Conservation (phyloP, 805 yeast species). For the Diddensiella caesifluorescens region DNA sequence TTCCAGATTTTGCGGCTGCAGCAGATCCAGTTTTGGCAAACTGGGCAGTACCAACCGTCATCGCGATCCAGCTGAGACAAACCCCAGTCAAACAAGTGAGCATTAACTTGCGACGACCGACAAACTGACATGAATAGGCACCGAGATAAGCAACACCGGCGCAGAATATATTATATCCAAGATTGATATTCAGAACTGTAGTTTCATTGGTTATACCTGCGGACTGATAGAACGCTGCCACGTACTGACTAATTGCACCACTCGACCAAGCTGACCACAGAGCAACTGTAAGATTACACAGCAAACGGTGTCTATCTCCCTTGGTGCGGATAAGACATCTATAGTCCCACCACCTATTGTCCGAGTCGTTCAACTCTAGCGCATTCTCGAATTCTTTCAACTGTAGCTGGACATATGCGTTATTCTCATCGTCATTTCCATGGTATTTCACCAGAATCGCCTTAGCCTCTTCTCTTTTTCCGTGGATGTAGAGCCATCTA, state of each 20-base stretch:
- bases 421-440: constrained; percentile 12
- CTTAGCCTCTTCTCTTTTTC: constrained; percentile 12
- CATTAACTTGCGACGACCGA: constrained; percentile 28
- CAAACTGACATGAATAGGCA: constrained; percentile 23
- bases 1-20: constrained; percentile 23
- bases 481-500: constrained; percentile 18
- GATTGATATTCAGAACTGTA: constrained; percentile 13
- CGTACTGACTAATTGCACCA: constrained; percentile 12
- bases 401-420: constrained; percentile 13
- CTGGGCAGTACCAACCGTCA: constrained; percentile 26
- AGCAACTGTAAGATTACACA: constrained; percentile 12
- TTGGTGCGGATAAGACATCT: constrained; percentile 11
- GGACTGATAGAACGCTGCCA: constrained; percentile 12
- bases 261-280: constrained; percentile 11
- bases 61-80: constrained; percentile 22
- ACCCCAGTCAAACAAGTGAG: constrained; percentile 22
- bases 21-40: constrained; percentile 18
- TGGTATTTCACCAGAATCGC: constrained; percentile 14
- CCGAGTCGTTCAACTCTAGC: constrained; percentile 11
- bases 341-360: constrained; percentile 18
- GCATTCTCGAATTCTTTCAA: constrained; percentile 13
- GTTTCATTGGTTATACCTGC: constrained; percentile 14
- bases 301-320: constrained; percentile 14
- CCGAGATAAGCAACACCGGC: constrained; percentile 13
- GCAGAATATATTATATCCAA: constrained; percentile 6